These are phyloP conservation scores for Cryptococcus sp. DNA, from an alignment of 1,284 basidiomycete genomes.

Conservation along the genomic window DNA sequence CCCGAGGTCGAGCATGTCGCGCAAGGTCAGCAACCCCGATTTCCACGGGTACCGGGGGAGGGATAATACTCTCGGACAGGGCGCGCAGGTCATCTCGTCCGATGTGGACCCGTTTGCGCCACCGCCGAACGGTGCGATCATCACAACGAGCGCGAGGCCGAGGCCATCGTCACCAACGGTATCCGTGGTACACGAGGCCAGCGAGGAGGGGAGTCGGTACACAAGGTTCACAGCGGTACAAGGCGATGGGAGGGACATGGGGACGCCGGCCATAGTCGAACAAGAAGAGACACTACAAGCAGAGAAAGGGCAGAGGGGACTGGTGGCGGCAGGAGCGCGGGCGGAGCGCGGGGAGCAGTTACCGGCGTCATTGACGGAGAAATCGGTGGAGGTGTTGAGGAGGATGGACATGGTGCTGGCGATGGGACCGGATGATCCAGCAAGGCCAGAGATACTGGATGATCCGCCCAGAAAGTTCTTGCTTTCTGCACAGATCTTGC, in stretches of 20 bases:
- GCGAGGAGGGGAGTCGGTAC: conserved; percentile 28
- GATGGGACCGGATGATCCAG: conserved; percentile 56
- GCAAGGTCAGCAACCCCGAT: conserved; percentile 22
- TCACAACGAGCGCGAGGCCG: conserved; percentile 5
- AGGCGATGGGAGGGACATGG: neutral
- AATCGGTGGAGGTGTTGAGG: conserved; percentile 33
- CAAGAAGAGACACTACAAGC: neutral
- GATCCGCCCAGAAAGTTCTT: conserved; percentile 82
- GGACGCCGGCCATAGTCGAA: conserved; percentile 2
- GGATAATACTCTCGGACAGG: conserved; percentile 11
- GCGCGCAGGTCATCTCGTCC: conserved; percentile 11
- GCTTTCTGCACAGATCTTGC: conserved; percentile 79
- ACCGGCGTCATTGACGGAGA: conserved; percentile 14
- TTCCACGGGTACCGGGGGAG: neutral
- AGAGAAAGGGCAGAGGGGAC: neutral
- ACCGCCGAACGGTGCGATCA: conserved; percentile 5
- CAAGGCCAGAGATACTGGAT: conserved; percentile 66
- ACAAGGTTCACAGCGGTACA: conserved; percentile 22
- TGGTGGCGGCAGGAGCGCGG: conserved; percentile 4
- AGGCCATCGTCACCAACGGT: conserved; percentile 29
- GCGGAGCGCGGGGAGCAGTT: neutral
- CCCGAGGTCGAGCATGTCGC: conserved; percentile 23
- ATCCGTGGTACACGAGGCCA: conserved; percentile 28
- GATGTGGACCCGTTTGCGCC: conserved; percentile 35
- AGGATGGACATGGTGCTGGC: conserved; percentile 57